Evolutionary conservation across 2,329 filamentous ascomycete species (phyloP).

Genomic region (Cladobotryum protrusum): DNA sequence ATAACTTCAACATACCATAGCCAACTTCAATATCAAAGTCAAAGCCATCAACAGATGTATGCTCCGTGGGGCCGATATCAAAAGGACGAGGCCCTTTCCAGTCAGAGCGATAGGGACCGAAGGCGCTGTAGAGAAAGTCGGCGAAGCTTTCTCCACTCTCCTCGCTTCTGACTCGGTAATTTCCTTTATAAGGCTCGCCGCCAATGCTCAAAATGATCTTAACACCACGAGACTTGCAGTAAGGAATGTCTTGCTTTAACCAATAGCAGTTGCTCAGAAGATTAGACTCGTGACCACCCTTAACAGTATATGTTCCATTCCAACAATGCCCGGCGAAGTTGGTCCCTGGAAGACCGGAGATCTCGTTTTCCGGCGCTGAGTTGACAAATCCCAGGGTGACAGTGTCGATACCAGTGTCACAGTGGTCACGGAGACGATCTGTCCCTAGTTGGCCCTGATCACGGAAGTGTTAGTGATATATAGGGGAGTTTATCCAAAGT

Average conservation of each 20-base stretch:
- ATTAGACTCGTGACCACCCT: conserved; percentile 19
- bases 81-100: conserved; percentile 35
- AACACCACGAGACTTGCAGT: conserved; percentile 35
- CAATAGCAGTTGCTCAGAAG: conserved; percentile 30
- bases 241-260: conserved; percentile 34
- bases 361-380: conserved; percentile 30
- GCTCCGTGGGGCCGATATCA: conserved; percentile 22
- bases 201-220: conserved; percentile 40
- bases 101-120: conserved; percentile 28
- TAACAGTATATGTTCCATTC: conserved; percentile 19
- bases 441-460: conserved; percentile 29
- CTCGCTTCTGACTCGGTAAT: conserved; percentile 28
- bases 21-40: conserved; percentile 36
- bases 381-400: conserved; percentile 35
- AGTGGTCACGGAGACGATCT: conserved; percentile 29
- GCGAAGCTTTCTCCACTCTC: conserved; percentile 31
- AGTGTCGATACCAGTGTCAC: conserved; percentile 31
- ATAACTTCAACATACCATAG: conserved; percentile 21
- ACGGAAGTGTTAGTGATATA: conserved; percentile 5
- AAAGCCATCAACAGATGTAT: conserved; percentile 34
- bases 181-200: conserved; percentile 25
- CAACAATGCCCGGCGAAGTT: conserved; percentile 37
- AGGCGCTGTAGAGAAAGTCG: conserved; percentile 32
- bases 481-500: not conserved
- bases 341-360: conserved; percentile 30